Evolutionary conservation across 495 filamentous ascomycete genomes (phyloP).

Genomic region (Penicillium lividum): DNA sequence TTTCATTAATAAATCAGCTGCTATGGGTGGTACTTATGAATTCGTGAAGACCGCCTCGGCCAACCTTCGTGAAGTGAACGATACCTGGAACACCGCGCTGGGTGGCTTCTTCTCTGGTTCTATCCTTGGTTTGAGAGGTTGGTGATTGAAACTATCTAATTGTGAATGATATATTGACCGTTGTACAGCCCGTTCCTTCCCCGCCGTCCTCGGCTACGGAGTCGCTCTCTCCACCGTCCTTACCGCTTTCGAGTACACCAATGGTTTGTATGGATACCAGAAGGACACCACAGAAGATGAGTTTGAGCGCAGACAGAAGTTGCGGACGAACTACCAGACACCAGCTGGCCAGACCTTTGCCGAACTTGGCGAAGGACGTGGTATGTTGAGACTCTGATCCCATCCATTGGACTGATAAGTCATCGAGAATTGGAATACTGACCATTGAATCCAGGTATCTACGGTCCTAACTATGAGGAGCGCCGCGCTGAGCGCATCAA

Average conservation of each 20-base stretch:
- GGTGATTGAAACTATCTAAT: constrained; percentile 1
- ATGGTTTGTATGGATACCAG: constrained; percentile 63
- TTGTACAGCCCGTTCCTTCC: constrained; percentile 67
- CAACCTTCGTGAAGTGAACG: constrained; percentile 76
- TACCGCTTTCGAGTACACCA: constrained; percentile 74
- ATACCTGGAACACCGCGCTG: constrained; percentile 66
- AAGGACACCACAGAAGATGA: constrained; percentile 68
- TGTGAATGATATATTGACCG: background rate
- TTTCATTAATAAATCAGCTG: constrained; percentile 52
- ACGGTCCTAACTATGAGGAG: constrained; percentile 83
- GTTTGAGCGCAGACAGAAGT: constrained; percentile 71
- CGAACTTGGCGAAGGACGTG: constrained; percentile 86
- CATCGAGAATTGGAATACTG: background rate
- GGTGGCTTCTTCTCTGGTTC: constrained; percentile 74
- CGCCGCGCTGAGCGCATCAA: constrained; percentile 80
- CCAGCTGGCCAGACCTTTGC: constrained; percentile 81
- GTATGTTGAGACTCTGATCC: constrained; percentile 49
- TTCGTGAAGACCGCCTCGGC: constrained; percentile 73
- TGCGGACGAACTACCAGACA: constrained; percentile 72
- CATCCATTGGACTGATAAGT: background rate
- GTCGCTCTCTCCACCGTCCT: constrained; percentile 62
- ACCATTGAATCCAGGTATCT: constrained; percentile 60
- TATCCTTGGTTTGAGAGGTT: constrained; percentile 66
- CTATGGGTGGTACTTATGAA: constrained; percentile 75
- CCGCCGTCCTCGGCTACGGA: constrained; percentile 79